Percentiles rank a stretch among this genome's conserved stretches.
Conservation (phyloP, 2,329 filamentous ascomycete species). For the Zymoseptoria crescenta region DNA sequence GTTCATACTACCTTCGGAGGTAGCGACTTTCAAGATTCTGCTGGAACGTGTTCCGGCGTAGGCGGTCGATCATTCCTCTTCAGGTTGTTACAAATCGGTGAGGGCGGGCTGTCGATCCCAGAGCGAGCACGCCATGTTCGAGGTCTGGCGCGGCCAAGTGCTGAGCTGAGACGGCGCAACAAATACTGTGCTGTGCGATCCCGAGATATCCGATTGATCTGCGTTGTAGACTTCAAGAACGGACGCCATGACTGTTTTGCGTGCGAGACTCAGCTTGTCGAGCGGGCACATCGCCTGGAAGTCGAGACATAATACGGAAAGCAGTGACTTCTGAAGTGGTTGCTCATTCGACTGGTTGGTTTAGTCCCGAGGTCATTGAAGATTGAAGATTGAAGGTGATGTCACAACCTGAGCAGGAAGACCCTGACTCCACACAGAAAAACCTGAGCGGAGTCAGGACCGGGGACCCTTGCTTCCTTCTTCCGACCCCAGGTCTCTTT, state of each 20-base stretch:
- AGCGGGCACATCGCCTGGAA: too few species aligned
- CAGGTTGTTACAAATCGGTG: too few species aligned
- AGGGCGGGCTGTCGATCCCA: too few species aligned
- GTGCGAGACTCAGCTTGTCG: too few species aligned
- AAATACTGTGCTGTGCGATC: not conserved
- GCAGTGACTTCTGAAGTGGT: not conserved
- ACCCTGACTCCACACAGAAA: not conserved
- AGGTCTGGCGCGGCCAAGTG: too few species aligned
- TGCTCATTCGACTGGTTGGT: not conserved
- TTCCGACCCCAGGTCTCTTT: not conserved
- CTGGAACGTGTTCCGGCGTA: not conserved
- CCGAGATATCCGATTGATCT: not conserved
- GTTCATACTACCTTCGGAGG: not conserved
- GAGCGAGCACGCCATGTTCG: not conserved
- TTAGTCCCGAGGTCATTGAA: too few species aligned
- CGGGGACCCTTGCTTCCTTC: not conserved
- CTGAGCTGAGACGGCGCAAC: too few species aligned
- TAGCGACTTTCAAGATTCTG: not conserved
- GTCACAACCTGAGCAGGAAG: not conserved
- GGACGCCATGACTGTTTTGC: not conserved
- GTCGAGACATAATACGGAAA: too few species aligned
- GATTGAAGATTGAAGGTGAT: not conserved
- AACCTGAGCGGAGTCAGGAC: not conserved
- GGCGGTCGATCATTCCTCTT: too few species aligned
- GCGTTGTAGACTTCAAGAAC: not conserved